Base-by-base conservation (phyloP, 2,329 filamentous ascomycete genomes). In the Scleromitrula shiraiana region DNA sequence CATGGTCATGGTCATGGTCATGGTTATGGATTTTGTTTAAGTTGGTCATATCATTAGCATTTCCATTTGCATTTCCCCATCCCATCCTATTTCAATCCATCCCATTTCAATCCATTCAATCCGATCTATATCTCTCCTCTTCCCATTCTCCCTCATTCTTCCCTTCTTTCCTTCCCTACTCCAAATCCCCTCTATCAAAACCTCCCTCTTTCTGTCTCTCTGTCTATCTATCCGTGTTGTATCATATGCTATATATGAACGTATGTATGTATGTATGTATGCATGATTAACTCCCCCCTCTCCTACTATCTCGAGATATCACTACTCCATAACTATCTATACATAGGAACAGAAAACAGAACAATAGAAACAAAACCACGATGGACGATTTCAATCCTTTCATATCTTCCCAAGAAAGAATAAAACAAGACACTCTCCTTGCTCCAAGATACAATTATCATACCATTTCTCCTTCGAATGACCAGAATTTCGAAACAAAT, bases 1-100 rank as follows among this genome's bases (percentile, higher is more conserved):
- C n/a, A n/a, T n/a, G n/a, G n/a, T n/a, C n/a, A n/a, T n/a, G n/a
- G n/a, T n/a, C n/a, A 44, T 15, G n/a, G 10, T 43, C 20, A 36
- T 7, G 7, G 26, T 26, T 17, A 19, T 19, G 9, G 15, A 32
- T 7, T 10, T 43, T 43, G 30, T n/a, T n/a, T n/a, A n/a, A n/a
- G 39, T 36, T 36, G 22, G 20, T 36, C 41, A 44, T 44, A 36
- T 44, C 41, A 44, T 44, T 36, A 44, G 41, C 41, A 44, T 44
- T 36, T 44, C 20, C 40, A n/a, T 35, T 44, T n/a, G n/a, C n/a
- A n/a, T 26, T 19, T 26, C 37, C 24, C n/a, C 22, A n/a, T 24
- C 20, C 10, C 41, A 44, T 35, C 29, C 10, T 29, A 24, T 43
- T 29, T n/a, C 41, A 19, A 27, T 27, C 26, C 26, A 27, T 36